A percentile compares a stretch with the other conserved stretches of the same genome.
Evolutionary conservation across 2,329 filamentous ascomycete species (phyloP).

Genomic region (Mariannaea elegans): DNA sequence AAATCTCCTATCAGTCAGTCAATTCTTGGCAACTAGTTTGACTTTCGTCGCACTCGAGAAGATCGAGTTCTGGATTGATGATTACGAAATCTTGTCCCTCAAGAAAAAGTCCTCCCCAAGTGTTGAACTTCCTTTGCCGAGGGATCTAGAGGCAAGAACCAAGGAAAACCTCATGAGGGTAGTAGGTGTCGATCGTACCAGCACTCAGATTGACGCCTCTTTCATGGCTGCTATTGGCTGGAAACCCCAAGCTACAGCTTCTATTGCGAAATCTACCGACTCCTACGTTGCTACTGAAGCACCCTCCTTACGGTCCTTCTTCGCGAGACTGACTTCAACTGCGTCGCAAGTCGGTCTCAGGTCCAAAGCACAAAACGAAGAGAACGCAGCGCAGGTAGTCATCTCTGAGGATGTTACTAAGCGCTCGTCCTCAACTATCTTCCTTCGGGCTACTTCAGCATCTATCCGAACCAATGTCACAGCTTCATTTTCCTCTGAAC

Average conservation of each 20-base stretch:
- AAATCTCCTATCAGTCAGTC: slow-evolving; percentile 83
- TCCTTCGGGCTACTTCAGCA: slow-evolving; percentile 87
- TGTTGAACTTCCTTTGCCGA: slow-evolving; percentile 75
- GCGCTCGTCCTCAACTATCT: slow-evolving; percentile 79
- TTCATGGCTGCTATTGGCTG: slow-evolving; percentile 91
- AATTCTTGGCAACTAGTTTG: slow-evolving; percentile 93
- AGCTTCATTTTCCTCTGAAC: slow-evolving; percentile 78
- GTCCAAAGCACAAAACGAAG: slow-evolving; percentile 68
- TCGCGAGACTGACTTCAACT: slow-evolving; percentile 75
- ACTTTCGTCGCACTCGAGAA: slow-evolving; percentile 91
- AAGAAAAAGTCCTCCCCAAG: slow-evolving; percentile 88
- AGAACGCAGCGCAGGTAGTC: slow-evolving; percentile 68
- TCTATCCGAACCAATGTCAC: slow-evolving; percentile 80
- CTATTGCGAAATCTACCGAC: slow-evolving; percentile 55
- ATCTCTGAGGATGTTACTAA: slow-evolving; percentile 77
- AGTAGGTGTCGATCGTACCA: slow-evolving; percentile 80
- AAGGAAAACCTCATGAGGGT: slow-evolving; percentile 91
- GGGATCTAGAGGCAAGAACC: slow-evolving; percentile 82
- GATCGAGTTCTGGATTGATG: slow-evolving; percentile 91
- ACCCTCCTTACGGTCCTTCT: slow-evolving; percentile 79
- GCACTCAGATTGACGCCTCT: slow-evolving; percentile 88
- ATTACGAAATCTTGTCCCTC: slow-evolving; percentile 81
- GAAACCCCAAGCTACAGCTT: slow-evolving; percentile 65
- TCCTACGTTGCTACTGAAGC: slow-evolving; percentile 58
- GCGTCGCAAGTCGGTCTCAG: slow-evolving; percentile 60